Conservation (phyloP, 2,329 filamentous ascomycete genomes). For the Talaromyces sp. region DNA sequence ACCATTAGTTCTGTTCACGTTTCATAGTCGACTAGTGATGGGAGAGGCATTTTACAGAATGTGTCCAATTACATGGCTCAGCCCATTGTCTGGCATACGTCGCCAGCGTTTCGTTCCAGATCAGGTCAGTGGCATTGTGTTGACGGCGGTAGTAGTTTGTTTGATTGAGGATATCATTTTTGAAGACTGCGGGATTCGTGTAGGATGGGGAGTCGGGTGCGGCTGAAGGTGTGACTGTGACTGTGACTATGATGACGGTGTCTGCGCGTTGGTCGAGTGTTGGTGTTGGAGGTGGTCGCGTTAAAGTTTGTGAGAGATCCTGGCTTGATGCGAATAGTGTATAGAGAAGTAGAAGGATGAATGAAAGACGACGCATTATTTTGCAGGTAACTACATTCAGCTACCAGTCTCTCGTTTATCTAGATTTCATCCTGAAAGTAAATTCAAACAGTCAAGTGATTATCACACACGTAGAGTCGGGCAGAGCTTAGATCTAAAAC, state of each 20-base stretch:
- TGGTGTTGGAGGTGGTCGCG: neutral
- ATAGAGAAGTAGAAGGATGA: neutral
- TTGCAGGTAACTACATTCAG: no score
- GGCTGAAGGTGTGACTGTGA: constrained; percentile 3
- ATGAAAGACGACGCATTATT: constrained; percentile 3
- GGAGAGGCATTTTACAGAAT: constrained; percentile 8
- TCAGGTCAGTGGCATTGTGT: constrained; percentile 64
- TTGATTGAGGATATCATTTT: constrained; percentile 8
- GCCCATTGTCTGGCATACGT: constrained; percentile 63
- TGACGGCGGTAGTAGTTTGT: constrained; percentile 60
- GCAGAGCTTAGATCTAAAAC: no score
- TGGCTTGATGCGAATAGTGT: neutral
- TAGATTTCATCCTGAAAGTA: neutral
- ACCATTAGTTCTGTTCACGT: no score
- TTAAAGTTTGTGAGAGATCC: constrained; percentile 3
- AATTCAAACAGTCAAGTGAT: no score
- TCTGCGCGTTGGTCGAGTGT: constrained; percentile 6
- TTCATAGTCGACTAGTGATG: neutral
- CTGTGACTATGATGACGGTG: constrained; percentile 14
- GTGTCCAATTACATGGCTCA: constrained; percentile 49
- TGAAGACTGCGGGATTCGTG: constrained; percentile 10
- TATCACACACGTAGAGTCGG: no score
- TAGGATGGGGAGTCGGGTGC: constrained; percentile 2
- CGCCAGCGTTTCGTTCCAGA: constrained; percentile 64
- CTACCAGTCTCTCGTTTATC: no score